Evolutionary conservation across 2,329 filamentous ascomycete genomes (phyloP).

Genomic region (Beauveria brongniartii): DNA sequence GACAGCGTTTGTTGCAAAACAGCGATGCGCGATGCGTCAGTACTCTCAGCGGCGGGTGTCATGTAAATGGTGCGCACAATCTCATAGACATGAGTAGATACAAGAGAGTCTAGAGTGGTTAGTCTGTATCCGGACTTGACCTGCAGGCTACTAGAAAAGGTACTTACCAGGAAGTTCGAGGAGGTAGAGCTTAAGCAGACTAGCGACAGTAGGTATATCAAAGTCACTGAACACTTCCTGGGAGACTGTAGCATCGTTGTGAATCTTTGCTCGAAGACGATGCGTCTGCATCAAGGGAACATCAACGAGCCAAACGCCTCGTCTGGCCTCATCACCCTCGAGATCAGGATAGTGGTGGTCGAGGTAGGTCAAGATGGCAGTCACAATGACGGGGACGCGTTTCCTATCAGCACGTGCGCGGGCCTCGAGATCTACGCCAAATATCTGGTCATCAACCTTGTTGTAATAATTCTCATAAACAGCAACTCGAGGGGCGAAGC

Average conservation of each 20-base stretch:
- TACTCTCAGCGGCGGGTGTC: conserved; percentile 66
- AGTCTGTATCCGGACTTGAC: conserved; percentile 15
- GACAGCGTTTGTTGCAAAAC: conserved; percentile 94
- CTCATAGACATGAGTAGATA: conserved; percentile 97
- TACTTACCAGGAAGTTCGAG: conserved; percentile 85
- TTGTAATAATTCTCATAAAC: conserved; percentile 99
- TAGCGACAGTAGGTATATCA: conserved; percentile 90
- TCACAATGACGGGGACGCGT: conserved; percentile 86
- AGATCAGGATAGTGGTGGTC: conserved; percentile 97
- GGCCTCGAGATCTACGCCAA: conserved; percentile 95
- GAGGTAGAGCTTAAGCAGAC: conserved; percentile 86
- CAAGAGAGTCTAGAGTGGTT: conserved; percentile 69
- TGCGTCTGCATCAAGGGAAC: conserved; percentile 81
- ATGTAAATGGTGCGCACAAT: conserved; percentile 97
- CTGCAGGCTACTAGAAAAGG: background rate
- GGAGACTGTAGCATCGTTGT: conserved; percentile 75
- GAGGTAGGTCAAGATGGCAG: conserved; percentile 86
- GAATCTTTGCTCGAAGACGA: conserved; percentile 71
- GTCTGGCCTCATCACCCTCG: conserved; percentile 87
- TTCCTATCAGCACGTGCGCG: conserved; percentile 90
- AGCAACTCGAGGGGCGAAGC: conserved; percentile 81
- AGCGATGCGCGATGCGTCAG: conserved; percentile 72
- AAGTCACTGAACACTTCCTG: conserved; percentile 75
- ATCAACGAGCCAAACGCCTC: conserved; percentile 89
- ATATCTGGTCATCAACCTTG: conserved; percentile 93